Evolutionary conservation across 1,284 basidiomycete species (phyloP), one percentile per base, ranked within the genome.

Genomic region (Somion occarium): DNA sequence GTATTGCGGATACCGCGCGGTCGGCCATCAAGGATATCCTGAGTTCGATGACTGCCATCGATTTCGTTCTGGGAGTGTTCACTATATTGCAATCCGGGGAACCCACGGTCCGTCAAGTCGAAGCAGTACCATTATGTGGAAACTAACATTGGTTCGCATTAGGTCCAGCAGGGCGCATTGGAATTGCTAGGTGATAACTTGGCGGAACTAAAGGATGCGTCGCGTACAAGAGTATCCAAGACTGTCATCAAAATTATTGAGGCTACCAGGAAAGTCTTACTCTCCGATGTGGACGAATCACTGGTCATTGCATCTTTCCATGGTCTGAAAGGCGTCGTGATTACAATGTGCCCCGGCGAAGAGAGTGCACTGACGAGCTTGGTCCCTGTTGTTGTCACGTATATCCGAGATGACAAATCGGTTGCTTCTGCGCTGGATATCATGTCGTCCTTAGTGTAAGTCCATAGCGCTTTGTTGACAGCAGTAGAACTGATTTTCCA

Each of bases 131-230:
- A 22, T 42, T 42, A 42, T 42, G 39, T 42, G 20, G 9, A 42
- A 9, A 42, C 15, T 20, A 18, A 27, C 41, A 50, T 42, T 3
- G 45, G 44, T 39, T 27, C 4, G 15, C 38, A 42, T 4, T 47
- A 90, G 87, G 69, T 85, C 20, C 79, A 84, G 62, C 61, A 64
- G 4, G 85, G 79, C 34, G 82, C 82, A n/a, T 69, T 91, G 25
- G 74, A 78, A 37, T 72, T 93, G 3, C 68, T 95, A 20, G 72
- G 76, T 5, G 77, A 83, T 38, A 80, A 90, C 23, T 68, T 95
- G 1, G 73, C 79, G 0, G 71, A 79, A 15, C 74, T 95, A 51
- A 73, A 82, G 3, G 69, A 77, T 12, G 72, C 74, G n/a, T 69
- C 80, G 26, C 80, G 93, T 20, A 68, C 70, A 44, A 72, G 73